Base-by-base conservation (phyloP, 2,329 filamentous ascomycete species). In the Phialophora macrospora region DNA sequence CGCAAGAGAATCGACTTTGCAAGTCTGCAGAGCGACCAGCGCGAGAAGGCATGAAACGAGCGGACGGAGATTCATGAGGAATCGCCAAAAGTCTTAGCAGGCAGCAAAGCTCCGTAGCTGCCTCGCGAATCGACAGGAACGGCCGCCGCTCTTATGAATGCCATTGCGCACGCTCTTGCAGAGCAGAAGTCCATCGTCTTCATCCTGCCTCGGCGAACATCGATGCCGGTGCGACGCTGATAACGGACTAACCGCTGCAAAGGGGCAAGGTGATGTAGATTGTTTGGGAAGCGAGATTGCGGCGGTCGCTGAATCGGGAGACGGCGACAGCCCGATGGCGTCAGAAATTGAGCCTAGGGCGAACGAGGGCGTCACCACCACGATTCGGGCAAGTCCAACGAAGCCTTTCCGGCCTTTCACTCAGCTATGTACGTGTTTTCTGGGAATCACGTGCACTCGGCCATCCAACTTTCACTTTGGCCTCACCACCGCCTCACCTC, bases 1-100 rank as follows among this genome's bases (percentile, higher is more conserved):
- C 22, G 62, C 55, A 58, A 63, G 54, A 54, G 62, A 58, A 28
- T 30, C 14, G 38, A 63, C 62, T 58, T 48, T 20, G 34, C 24
- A 17, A 22, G 46, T 46, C 14, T 58, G 30, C 28, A 63, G 46
- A 24, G 62, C 55, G 32, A 52, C 48, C 55, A 63, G 54, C 54
- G 26, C 55, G 46, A 59, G 55, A 30, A 63, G 34, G 26, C 11
- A 41, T 14, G 55, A 59, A 48, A 32, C 48, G 55, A 63, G 48
- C 32, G 62, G 49, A 32, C 6, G 55, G 48, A 28, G 55, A 51
- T 52, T 51, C 62, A 63, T 63, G 17, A 49, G 32, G 64, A 64
- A 70, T 41, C 58, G 38, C 58, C 46, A 54, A 41, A 11, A 9
- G 6, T 44, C 5, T 8, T n/a, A 51, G 48, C 24, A 26, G 48